These are phyloP conservation scores for Solanum tarijense DNA, from an alignment of 257 asterid species.

Conservation along the genomic window DNA sequence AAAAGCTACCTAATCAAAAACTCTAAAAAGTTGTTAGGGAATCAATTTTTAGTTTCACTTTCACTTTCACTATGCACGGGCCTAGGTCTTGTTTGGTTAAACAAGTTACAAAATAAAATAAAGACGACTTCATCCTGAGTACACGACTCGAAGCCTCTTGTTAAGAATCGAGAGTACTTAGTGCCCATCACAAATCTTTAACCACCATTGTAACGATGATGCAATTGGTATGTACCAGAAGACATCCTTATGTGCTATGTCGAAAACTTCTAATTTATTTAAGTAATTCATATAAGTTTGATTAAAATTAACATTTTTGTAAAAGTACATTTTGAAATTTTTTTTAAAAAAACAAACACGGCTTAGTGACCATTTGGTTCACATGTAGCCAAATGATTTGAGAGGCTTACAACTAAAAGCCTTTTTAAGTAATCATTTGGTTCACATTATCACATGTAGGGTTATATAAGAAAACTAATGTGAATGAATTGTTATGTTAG, in stretches of 20 bases:
- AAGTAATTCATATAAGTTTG: not conserved
- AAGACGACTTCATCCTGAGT: too few relatives aligned
- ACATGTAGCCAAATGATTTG: not conserved
- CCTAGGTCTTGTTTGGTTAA: not conserved
- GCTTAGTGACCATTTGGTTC: not conserved
- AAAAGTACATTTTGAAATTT: not conserved
- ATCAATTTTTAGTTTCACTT: not conserved
- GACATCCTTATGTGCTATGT: not conserved
- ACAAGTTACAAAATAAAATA: not conserved
- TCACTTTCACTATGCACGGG: slow-evolving; percentile 3
- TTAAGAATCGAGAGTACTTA: not conserved
- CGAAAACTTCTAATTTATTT: not conserved
- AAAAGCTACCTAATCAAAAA: not conserved
- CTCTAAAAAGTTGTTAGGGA: not conserved
- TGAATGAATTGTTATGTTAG: not conserved
- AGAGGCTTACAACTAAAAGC: not conserved
- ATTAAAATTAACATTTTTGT: not conserved
- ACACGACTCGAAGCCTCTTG: not conserved
- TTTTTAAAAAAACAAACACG: not conserved
- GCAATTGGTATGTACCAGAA: not conserved
- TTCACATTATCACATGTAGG: not conserved
- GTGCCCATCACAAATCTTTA: not conserved
- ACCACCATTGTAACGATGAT: not conserved
- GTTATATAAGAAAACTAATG: not conserved
- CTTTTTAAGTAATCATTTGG: not conserved